phyloP scores from a whole-genome alignment of 2,329 filamentous ascomycete genomes.

The Penicillium hordei region DNA sequence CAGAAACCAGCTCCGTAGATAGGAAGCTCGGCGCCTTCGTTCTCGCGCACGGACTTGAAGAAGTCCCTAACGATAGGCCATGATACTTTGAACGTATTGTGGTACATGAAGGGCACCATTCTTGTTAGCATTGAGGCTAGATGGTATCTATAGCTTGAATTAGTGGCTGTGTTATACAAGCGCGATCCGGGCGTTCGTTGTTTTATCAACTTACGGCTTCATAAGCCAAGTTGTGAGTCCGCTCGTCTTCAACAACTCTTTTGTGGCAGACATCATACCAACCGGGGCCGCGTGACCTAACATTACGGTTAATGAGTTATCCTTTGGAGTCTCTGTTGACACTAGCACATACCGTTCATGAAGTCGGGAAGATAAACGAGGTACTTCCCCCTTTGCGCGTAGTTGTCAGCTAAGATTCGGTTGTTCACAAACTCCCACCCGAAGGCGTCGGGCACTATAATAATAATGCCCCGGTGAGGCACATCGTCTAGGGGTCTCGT shows the following conservation, averaged over 20 bases:
- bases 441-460: slow-evolving; percentile 58
- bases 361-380: slow-evolving; percentile 59
- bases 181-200: neutral
- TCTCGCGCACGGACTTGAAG: slow-evolving; percentile 38
- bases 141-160: neutral
- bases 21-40: slow-evolving; percentile 36
- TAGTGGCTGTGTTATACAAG: neutral
- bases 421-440: slow-evolving; percentile 57
- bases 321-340: neutral
- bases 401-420: slow-evolving; percentile 54
- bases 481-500: neutral
- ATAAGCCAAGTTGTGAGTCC: neutral
- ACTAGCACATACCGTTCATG: slow-evolving; percentile 47
- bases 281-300: neutral
- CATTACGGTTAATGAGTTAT: neutral
- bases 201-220: slow-evolving; percentile 1
- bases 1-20: slow-evolving; percentile 61
- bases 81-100: slow-evolving; percentile 18
- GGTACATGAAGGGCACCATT: neutral
- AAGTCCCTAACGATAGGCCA: slow-evolving; percentile 41
- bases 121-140: neutral
- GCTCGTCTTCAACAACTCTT: neutral
- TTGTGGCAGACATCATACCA: neutral
- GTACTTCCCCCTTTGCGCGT: slow-evolving; percentile 53
- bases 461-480: slow-evolving; percentile 46